Conservation (phyloP, 805 yeast genomes). For the Candida vaughaniae region DNA sequence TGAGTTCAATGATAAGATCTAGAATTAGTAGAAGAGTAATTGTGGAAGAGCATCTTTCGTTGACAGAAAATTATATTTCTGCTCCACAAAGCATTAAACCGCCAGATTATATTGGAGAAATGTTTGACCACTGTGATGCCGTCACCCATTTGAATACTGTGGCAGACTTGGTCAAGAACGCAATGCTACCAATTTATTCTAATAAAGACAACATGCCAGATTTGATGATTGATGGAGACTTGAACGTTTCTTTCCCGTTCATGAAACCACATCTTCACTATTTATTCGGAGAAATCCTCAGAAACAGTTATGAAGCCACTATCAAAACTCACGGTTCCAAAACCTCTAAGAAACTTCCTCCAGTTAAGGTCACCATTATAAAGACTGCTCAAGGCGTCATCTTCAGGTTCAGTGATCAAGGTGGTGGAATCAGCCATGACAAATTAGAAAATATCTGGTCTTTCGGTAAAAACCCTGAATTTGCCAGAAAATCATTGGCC, state of each 20-base stretch:
- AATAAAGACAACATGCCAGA: slow-evolving; percentile 63
- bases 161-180: slow-evolving; percentile 46
- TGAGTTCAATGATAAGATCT: slow-evolving; percentile 77
- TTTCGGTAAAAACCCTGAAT: slow-evolving; percentile 68
- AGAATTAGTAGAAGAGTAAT: slow-evolving; percentile 87
- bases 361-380: slow-evolving; percentile 74
- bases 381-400: slow-evolving; percentile 64
- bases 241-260: slow-evolving; percentile 70
- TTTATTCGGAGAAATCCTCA: slow-evolving; percentile 79
- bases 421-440: slow-evolving; percentile 76
- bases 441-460: slow-evolving; percentile 76
- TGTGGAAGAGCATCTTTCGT: slow-evolving; percentile 85
- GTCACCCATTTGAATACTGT: slow-evolving; percentile 61
- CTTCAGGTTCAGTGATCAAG: slow-evolving; percentile 82
- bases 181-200: slow-evolving; percentile 55
- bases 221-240: slow-evolving; percentile 70
- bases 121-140: slow-evolving; percentile 77
- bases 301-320: slow-evolving; percentile 85
- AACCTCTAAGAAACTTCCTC: slow-evolving; percentile 50
- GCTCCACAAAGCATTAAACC: slow-evolving; percentile 50
- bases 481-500: slow-evolving; percentile 56
- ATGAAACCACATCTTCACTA: slow-evolving; percentile 85
- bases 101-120: slow-evolving; percentile 67
- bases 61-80: slow-evolving; percentile 60
- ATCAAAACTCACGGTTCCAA: slow-evolving; percentile 38